These are phyloP conservation scores for Neurospora sp. DNA, from an alignment of 495 filamentous ascomycete species.

Conservation along the genomic window DNA sequence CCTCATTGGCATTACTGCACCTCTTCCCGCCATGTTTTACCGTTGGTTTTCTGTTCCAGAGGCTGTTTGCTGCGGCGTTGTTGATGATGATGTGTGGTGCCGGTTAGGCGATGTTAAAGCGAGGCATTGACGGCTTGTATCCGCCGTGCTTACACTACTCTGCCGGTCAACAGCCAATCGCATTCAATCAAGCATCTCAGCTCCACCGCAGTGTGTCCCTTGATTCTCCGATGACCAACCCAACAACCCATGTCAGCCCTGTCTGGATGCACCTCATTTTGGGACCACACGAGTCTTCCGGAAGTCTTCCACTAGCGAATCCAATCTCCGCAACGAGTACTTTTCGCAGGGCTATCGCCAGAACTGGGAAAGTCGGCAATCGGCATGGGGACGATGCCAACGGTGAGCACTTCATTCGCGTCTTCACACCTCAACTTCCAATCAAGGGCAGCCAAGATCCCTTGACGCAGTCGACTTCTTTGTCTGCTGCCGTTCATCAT, in stretches of 20 bases:
- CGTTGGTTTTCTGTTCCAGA: not conserved
- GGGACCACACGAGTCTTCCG: not conserved
- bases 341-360: not conserved
- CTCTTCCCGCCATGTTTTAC: not conserved
- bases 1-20: not conserved
- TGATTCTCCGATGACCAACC: not conserved
- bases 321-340: not conserved
- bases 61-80: conserved; percentile 1
- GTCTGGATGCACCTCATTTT: not conserved
- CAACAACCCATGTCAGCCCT: not conserved
- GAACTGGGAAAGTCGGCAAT: not conserved
- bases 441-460: not conserved
- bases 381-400: not conserved
- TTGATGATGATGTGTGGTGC: conserved; percentile 8
- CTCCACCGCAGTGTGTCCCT: not conserved
- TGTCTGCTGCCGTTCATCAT: not conserved
- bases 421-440: not conserved
- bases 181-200: not conserved
- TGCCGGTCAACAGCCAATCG: not conserved
- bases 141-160: not conserved
- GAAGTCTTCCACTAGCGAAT: not conserved
- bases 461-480: not conserved
- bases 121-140: not conserved
- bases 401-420: not conserved
- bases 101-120: conserved; percentile 7